Base-by-base conservation (phyloP, 345 rosid genomes). In the Iberis pinnata region DNA sequence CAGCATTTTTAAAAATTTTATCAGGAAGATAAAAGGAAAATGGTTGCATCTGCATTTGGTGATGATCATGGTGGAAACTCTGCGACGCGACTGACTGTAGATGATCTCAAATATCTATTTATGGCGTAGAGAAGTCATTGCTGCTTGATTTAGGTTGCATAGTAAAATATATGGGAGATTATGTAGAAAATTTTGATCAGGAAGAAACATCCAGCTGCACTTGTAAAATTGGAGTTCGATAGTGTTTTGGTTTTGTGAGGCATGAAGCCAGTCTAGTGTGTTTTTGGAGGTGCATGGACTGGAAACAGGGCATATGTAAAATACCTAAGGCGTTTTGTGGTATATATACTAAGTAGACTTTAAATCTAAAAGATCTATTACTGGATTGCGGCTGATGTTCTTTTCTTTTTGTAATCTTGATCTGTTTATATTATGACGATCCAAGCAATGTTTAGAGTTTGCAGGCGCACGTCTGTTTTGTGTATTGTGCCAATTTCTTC, bases 41-140 rank as follows among this genome's bases (percentile, higher is more conserved):
- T 92, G 95, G 93, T 83, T 57, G 92, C 96, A 22, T 67, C 96
- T 62, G 96, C 96, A n/a, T 92, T 81, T 53, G 98, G 96, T 16
- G 96, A 92, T 70, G 98, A 92, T 45, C 79, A 76, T 45, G 78
- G 80, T 12, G 96, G 93, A 60, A 70, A 76, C 45, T 56, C 86
- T 12, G 80, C 80, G 3, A 60, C 84, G 45, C 81, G 93, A 56
- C 74, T 85, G 48, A 92, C 95, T 0, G 84, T 76, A 43, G 93
- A 83, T 29, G 98, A 92, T 73, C 93, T 92, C 56, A 88, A 66
- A 26, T 81, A 77, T 68, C 72, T 75, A 7, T 71, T 77, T 24
- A 57, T 6, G 89, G 86, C 69, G 47, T 52, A 81, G 35, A 75
- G 71, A 6, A 63, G 75, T 60, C 79, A 33, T 27, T 33, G 42